Evolutionary conservation across 441 rosid species (phyloP).

Genomic region (Pelargonium australe): DNA sequence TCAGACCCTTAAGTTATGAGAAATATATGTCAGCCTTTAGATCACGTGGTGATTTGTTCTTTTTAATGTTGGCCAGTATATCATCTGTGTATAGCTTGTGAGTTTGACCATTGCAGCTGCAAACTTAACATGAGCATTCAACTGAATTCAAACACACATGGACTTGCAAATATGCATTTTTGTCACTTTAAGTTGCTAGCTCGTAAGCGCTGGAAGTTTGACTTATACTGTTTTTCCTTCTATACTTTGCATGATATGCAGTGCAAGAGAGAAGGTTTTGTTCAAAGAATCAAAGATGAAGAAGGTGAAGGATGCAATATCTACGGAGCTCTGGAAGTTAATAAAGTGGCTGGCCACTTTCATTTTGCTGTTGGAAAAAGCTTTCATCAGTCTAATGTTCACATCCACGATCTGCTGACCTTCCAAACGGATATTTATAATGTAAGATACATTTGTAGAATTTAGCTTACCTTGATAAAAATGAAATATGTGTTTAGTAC

Average conservation of each 20-base stretch:
- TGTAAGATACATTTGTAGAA: slow-evolving; percentile 34
- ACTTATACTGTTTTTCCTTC: slow-evolving; percentile 10
- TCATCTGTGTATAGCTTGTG: no score
- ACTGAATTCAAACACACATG: no score
- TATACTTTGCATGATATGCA: slow-evolving; percentile 21
- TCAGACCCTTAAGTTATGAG: no score
- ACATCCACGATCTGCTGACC: slow-evolving; percentile 77
- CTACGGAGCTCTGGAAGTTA: slow-evolving; percentile 86
- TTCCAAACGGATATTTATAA: slow-evolving; percentile 81
- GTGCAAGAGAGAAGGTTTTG: slow-evolving; percentile 93
- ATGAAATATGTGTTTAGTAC: slow-evolving; percentile 12
- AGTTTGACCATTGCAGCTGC: no score
- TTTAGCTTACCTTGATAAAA: slow-evolving; percentile 1
- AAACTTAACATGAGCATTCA: no score
- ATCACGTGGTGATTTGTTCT: no score
- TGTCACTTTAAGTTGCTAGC: no score
- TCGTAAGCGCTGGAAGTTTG: background rate
- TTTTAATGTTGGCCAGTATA: no score
- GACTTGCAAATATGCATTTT: no score
- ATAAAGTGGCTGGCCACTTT: slow-evolving; percentile 92
- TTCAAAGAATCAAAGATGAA: slow-evolving; percentile 82
- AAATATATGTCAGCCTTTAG: no score
- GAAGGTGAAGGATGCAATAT: slow-evolving; percentile 97
- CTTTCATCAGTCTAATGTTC: slow-evolving; percentile 83
- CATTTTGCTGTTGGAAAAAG: slow-evolving; percentile 98